phyloP scores from a whole-genome alignment of 2,329 filamentous ascomycete genomes.

The Capronia coronata region DNA sequence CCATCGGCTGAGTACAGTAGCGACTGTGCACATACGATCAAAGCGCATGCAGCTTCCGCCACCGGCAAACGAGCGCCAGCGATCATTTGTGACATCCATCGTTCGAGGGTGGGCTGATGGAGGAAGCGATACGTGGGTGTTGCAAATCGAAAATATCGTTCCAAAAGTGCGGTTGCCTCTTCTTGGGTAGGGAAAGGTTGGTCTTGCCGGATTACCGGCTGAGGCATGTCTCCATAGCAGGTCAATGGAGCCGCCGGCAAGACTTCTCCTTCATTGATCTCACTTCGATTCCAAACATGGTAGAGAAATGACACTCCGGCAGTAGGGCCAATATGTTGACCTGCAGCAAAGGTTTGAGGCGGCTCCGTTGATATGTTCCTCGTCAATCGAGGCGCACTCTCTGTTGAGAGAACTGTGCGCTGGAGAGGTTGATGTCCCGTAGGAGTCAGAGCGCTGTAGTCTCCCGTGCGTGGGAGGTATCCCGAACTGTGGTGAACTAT shows the following conservation, averaged over 20 bases:
- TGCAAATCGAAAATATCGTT: conserved; percentile 51
- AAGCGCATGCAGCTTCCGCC: conserved; percentile 33
- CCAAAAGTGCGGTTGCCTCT: conserved; percentile 37
- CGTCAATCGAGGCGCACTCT: not conserved
- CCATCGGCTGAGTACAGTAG: conserved; percentile 20
- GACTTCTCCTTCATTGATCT: conserved; percentile 33
- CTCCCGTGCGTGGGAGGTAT: not conserved
- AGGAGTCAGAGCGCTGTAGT: not conserved
- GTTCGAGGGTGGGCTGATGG: conserved; percentile 45
- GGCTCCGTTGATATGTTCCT: conserved; percentile 14
- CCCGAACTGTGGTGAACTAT: not conserved
- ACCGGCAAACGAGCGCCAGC: conserved; percentile 29
- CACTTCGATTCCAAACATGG: conserved; percentile 51
- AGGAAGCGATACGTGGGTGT: conserved; percentile 51
- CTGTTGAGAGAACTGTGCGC: not conserved
- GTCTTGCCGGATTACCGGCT: conserved; percentile 31
- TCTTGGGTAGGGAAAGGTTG: conserved; percentile 32
- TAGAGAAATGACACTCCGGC: conserved; percentile 49
- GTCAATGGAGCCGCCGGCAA: conserved; percentile 32
- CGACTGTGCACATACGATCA: conserved; percentile 31
- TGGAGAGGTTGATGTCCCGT: not conserved
- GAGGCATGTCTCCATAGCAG: conserved; percentile 39
- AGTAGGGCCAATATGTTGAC: conserved; percentile 46
- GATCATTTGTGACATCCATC: conserved; percentile 38
- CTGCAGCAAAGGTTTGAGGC: conserved; percentile 33